Evolutionary conservation across 495 filamentous ascomycete species (phyloP).

Genomic region (Tuber borchii): DNA sequence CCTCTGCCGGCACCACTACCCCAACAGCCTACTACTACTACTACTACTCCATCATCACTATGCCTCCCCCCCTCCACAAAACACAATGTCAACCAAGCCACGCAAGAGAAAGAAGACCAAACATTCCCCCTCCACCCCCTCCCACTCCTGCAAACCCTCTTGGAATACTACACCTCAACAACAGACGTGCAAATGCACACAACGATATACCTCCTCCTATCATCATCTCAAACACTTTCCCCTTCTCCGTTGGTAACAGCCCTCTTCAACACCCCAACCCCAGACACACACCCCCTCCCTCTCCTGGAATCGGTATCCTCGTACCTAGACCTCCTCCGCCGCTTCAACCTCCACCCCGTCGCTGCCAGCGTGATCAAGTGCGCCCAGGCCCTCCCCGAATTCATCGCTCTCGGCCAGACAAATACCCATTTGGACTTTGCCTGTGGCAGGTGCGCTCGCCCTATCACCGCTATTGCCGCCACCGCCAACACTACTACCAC

Average conservation of each 20-base stretch:
- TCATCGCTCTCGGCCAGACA: not conserved
- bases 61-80: not conserved
- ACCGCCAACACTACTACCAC: not conserved
- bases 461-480: not conserved
- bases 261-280: not conserved
- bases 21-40: not conserved
- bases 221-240: not conserved
- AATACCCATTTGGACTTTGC: not conserved
- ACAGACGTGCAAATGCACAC: constrained; percentile 2
- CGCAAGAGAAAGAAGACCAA: not conserved
- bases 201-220: not conserved
- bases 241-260: not conserved
- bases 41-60: not conserved
- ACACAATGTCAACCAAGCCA: not conserved
- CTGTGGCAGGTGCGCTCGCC: not conserved
- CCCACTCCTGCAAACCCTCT: not conserved
- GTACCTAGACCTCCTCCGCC: not conserved
- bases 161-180: not conserved
- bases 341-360: not conserved
- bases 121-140: not conserved
- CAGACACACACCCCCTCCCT: not conserved
- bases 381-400: constrained; percentile 1
- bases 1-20: not conserved
- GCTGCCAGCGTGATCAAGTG: constrained; percentile 1
- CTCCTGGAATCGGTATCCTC: not conserved